phyloP scores from a whole-genome alignment of 2,329 filamentous ascomycete genomes.

The Aspergillus unguis region DNA sequence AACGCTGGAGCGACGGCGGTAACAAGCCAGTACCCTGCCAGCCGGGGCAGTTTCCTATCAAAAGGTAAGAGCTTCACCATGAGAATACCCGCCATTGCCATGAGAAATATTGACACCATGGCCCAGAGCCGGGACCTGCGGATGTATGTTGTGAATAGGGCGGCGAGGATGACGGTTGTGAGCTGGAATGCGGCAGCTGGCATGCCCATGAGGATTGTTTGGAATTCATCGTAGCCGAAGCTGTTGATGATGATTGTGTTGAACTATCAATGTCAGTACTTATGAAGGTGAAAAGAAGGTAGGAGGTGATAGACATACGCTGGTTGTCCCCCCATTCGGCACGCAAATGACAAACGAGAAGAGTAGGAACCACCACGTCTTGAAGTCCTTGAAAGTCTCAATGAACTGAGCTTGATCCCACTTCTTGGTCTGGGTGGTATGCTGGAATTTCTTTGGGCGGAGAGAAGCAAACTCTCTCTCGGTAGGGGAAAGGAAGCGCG shows the following conservation, averaged over 20 bases:
- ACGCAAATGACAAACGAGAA: constrained; percentile 18
- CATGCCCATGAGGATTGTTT: constrained; percentile 24
- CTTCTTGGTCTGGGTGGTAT: constrained; percentile 4
- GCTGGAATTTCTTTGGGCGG: constrained; percentile 6
- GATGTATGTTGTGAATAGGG: constrained; percentile 14
- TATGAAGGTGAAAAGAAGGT: no score
- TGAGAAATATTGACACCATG: constrained; percentile 15
- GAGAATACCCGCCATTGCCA: constrained; percentile 19
- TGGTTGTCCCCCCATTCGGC: constrained; percentile 19
- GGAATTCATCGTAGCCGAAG: constrained; percentile 21
- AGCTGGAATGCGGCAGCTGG: constrained; percentile 20
- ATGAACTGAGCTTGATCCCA: constrained; percentile 2
- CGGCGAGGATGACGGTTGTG: constrained; percentile 17
- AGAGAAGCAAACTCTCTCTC: constrained; percentile 13
- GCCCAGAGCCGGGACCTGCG: constrained; percentile 18
- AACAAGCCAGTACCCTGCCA: constrained; percentile 22
- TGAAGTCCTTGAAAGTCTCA: constrained; percentile 1
- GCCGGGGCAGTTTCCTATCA: constrained; percentile 14
- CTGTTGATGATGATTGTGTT: constrained; percentile 20
- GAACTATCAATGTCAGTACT: constrained; percentile 10
- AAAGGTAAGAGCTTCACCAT: constrained; percentile 22
- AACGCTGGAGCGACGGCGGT: constrained; percentile 17
- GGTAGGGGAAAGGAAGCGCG: constrained; percentile 8
- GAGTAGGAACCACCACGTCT: constrained; percentile 28
- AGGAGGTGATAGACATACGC: constrained; percentile 3